A percentile compares a stretch with the other conserved stretches of the same genome.
phyloP scores from a whole-genome alignment of 75 land plant genomes.

The Sequoiadendron giganteum region DNA sequence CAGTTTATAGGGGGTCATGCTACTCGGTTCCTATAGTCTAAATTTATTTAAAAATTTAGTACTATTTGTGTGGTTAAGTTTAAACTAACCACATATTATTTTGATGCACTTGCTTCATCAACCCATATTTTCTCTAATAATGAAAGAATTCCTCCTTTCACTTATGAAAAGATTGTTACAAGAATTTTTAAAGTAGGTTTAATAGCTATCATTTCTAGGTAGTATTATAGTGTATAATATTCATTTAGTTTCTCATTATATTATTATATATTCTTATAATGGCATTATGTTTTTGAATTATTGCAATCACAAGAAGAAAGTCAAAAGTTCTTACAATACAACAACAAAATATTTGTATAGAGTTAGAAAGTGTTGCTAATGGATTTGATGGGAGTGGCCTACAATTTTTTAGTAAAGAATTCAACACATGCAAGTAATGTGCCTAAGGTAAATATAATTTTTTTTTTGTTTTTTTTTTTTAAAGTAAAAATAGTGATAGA shows the following conservation, averaged over 20 bases:
- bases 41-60: too few relatives aligned
- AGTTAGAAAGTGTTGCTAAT: not conserved
- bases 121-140: not conserved
- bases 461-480: too few relatives aligned
- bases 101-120: not conserved
- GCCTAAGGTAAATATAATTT: not conserved
- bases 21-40: too few relatives aligned
- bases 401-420: too few relatives aligned
- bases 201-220: not conserved
- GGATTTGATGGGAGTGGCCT: too few relatives aligned
- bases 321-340: too few relatives aligned
- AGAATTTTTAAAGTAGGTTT: not conserved
- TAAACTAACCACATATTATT: constrained; percentile 2
- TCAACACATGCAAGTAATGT: not conserved
- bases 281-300: not conserved
- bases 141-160: not conserved
- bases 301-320: not conserved
- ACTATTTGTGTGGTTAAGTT: not conserved
- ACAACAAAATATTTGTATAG: not conserved
- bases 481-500: too few relatives aligned
- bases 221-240: not conserved
- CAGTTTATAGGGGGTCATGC: too few relatives aligned
- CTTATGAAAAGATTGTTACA: not conserved
- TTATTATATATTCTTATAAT: not conserved
- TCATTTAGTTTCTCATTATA: not conserved